Evolutionary conservation across 192 early-diverging fungal genomes (phyloP), one percentile per base, ranked within the genome.

Genomic region (Phycomyces blakesleeanus): DNA sequence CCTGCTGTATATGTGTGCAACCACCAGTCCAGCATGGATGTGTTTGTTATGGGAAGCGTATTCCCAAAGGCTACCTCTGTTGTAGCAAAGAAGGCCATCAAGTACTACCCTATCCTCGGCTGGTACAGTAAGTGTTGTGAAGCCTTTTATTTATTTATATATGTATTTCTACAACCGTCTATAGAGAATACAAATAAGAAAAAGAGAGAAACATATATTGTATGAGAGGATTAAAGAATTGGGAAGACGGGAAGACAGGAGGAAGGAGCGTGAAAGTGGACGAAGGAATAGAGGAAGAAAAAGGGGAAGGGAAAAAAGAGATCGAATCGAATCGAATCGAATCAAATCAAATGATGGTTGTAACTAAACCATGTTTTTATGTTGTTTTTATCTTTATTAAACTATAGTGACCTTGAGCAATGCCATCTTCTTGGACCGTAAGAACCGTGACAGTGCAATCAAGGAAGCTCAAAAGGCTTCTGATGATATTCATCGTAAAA

Each of bases 361-460:
- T n/a, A n/a, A n/a, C n/a, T n/a, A n/a, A n/a, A n/a, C n/a, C n/a
- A n/a, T n/a, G n/a, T n/a, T n/a, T n/a, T n/a, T n/a, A n/a, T n/a
- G n/a, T n/a, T n/a, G n/a, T n/a, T n/a, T n/a, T n/a, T n/a, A n/a
- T n/a, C n/a, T n/a, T n/a, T n/a, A n/a, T n/a, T n/a, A n/a, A n/a
- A n/a, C n/a, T n/a, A 53, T 67, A 89, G 87, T 94, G 87, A 80
- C 73, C 21, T 61, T 92, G 12, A 89, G 87, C 21, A 86, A 88
- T 58, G 89, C 91, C 63, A 85, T 97, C 47, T 97, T 97, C 69
- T 89, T 96, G 51, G 85, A 89, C 76, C 86, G 93, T 41, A 83
- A 83, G 57, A 95, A 97, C 78, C 82, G 81, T 52, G 74, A 79
- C 41, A 87, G 80, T 73, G 87, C 94, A 25, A 83, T 89, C 38